Base-by-base conservation (phyloP, 345 rosid genomes). In the Aquilaria yunnanensis region DNA sequence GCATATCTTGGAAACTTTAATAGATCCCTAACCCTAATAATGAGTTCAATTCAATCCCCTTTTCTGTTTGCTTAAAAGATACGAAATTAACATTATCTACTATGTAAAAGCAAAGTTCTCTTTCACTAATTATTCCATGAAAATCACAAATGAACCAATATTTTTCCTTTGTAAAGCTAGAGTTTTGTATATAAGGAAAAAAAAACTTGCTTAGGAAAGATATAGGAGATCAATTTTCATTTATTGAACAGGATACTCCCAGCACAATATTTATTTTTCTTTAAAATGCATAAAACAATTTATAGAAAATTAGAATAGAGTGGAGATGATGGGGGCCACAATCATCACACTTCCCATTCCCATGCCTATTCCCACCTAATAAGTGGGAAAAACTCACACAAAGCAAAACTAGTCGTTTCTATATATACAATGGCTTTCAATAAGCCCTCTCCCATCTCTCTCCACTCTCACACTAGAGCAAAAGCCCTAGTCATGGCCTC, bases 331-430 rank as follows among this genome's bases (percentile, higher is more conserved):
- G 45, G 61, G 72, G 73, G 51, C 78, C 78, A 73, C 72, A 67
- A 59, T 69, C 72, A 71, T 63, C 49, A 46, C 66, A 59, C 56
- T 9, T 53, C 31, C 57, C 60, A 33, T 51, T 47, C 76, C 67
- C 58, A 64, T 72, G 50, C 51, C 13, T 65, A 65, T 72, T 58
- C 51, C 13, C 67, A 65, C 61, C 72, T 72, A 72, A 67, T 55
- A 49, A 60, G 67, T 59, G n/a, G 72, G 56, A 70, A 72, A 57
- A 63, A 37, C 43, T 37, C 43, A 37, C 43, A 37, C 43, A 37
- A 37, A 37, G 43, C 8, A 8, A 37, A 37, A 37, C 43, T 4
- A 37, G 43, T 37, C 43, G 43, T 37, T 37, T 37, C 43, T 75
- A 72, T 72, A 77, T 72, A 80, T 59, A 53, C 55, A 37, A 46